Conservation (phyloP, 352 stramenopile species). For the Phytopythium aichiense region DNA sequence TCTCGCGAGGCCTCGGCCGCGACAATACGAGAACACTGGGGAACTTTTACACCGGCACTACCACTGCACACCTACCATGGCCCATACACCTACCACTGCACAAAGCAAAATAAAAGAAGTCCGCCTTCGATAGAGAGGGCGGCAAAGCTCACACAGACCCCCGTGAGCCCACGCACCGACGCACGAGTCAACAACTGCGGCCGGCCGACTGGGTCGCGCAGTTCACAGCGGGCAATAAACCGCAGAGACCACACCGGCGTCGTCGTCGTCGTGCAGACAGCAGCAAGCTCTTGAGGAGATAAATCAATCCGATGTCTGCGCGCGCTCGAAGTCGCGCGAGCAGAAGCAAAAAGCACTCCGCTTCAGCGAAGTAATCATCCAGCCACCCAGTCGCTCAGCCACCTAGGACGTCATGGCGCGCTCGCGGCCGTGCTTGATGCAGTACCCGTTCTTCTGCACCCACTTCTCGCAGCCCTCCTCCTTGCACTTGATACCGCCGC, state of each 20-base stretch:
- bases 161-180: neutral
- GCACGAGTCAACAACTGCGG: neutral
- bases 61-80: slow-evolving; percentile 3
- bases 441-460: slow-evolving; percentile 89
- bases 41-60: slow-evolving; percentile 1
- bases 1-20: slow-evolving; percentile 1
- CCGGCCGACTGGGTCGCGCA: slow-evolving; percentile 1
- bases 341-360: slow-evolving; percentile 2
- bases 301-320: slow-evolving; percentile 14
- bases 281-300: slow-evolving; percentile 3
- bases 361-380: neutral
- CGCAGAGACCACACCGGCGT: neutral
- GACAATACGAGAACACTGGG: neutral
- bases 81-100: slow-evolving; percentile 6
- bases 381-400: neutral
- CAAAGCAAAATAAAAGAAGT: slow-evolving; percentile 3
- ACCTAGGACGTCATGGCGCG: slow-evolving; percentile 54
- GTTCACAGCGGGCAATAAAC: slow-evolving; percentile 8
- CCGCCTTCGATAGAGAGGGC: neutral
- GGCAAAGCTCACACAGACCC: neutral
- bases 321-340: slow-evolving; percentile 1
- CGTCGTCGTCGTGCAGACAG: neutral
- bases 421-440: slow-evolving; percentile 86
- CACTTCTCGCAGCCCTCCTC: slow-evolving; percentile 84
- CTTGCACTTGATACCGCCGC: slow-evolving; percentile 85